Base-by-base conservation (phyloP, 768 basidiomycete species). In the Auricularia cornea region DNA sequence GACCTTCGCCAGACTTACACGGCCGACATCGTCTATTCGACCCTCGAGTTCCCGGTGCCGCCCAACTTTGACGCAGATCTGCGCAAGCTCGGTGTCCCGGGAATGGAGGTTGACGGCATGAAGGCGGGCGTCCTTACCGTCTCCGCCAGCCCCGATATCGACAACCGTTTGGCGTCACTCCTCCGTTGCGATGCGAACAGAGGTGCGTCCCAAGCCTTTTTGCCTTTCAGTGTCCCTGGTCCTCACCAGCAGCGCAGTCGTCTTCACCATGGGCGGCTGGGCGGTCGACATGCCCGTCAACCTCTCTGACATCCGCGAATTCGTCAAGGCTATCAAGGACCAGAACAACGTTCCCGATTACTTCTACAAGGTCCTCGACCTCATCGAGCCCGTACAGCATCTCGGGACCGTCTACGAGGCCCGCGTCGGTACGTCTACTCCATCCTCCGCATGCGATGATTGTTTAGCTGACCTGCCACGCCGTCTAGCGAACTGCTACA, bases 1-100 rank as follows among this genome's bases (percentile, higher is more conserved):
- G 28, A 8, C 0, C 26, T 38, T 8, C 35, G 56, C 12, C 3
- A 64, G 10, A n/a, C 18, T 10, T 68, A 68, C 40, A 63, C 68
- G 29, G 64, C 67, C 20, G 65, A 69, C 28, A 65, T 71, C 63
- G 61, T 59, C 14, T 72, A 71, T 33, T 57, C 63, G 5, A 67
- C 63, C 23, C 62, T 51, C 29, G 35, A 60, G 20, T 70, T 66
- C 59, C 52, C 63, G 5, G 60, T 70, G 40, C 44, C 66, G 3
- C 64, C 68, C 2, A 23, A 57, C 2, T 14, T 68, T 16, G 51
- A 59, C 3, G 59, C 41, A 18, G 31, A 56, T 32, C 31, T 70
- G 66, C 20, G 28, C 28, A 10, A 11, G 51, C 51, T n/a, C 23
- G 65, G n/a, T 20, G 8, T 11, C 51, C n/a, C 51, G 28, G 51